Evolutionary conservation across 345 rosid species (phyloP), one percentile per base, ranked within the genome.

Genomic region (Populus ilicifolia): DNA sequence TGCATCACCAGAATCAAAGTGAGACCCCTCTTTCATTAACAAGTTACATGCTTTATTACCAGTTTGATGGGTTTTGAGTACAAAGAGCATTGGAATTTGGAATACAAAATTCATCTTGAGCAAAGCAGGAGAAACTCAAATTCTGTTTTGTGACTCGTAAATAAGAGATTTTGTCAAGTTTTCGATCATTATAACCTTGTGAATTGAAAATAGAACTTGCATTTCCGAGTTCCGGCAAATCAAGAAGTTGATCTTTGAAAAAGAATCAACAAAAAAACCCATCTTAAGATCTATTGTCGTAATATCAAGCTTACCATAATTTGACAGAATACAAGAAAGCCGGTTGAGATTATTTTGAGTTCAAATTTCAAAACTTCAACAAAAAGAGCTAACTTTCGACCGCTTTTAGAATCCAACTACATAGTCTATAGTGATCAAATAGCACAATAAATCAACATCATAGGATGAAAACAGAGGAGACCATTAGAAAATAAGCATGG

Each of bases 1-100:
- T 91, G 84, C 85, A 85, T 14, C 41, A 69, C 74, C 78, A 54
- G 7, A 66, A 69, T 35, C 59, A 20, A 43, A 44, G 29, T 72
- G 59, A 48, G 68, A 75, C 35, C 33, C n/a, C 36, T 39, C 62
- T 43, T 70, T 69, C 62, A 2, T 41, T 4, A 17, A 2, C 29
- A 62, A 75, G 66, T 1, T 27, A 54, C 29, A 39, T 29, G 17
- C 43, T 70, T 71, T 46, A 46, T 41, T 18, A 30, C 33, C 77
- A 79, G 35, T 48, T 48, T 71, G 50, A 69, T 78, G 54, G 67
- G 63, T 27, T 50, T n/a, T 38, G 25, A 70, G 29, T 56, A 59
- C 27, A 25, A 39, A 72, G 41, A 69, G 61, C 61, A 36, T 33
- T 30, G 21, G 33, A 23, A 41, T 16, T 41, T 30, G 21, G 33